These are phyloP conservation scores for Cryoendolithus antarcticus DNA, from an alignment of 2,329 filamentous ascomycete species.

Conservation along the genomic window DNA sequence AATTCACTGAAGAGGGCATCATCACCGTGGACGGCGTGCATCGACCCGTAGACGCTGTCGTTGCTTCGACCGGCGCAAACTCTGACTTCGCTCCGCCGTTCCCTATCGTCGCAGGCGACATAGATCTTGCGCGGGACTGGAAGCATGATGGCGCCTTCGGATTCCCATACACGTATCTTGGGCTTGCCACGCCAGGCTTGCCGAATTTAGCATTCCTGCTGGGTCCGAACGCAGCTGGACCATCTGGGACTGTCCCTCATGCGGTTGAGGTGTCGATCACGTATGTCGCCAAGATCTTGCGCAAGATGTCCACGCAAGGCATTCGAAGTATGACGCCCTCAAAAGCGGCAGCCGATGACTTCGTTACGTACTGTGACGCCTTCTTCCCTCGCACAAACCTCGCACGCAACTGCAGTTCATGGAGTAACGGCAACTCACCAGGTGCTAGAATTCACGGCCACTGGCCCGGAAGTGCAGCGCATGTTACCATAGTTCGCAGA, in stretches of 20 bases:
- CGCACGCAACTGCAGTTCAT: slow-evolving; percentile 52
- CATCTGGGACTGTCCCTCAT: slow-evolving; percentile 51
- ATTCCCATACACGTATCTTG: slow-evolving; percentile 19
- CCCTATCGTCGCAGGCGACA: slow-evolving; percentile 15
- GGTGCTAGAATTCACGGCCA: slow-evolving; percentile 54
- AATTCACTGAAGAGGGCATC: slow-evolving; percentile 28
- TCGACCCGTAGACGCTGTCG: slow-evolving; percentile 29
- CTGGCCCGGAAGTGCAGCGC: slow-evolving; percentile 57
- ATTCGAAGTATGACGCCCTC: slow-evolving; percentile 50
- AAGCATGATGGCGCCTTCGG: slow-evolving; percentile 24
- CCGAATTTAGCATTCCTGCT: slow-evolving; percentile 16
- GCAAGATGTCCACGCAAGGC: slow-evolving; percentile 54
- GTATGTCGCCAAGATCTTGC: slow-evolving; percentile 53
- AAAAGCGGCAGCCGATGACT: slow-evolving; percentile 40
- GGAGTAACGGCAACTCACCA: slow-evolving; percentile 52
- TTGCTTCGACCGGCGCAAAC: slow-evolving; percentile 33
- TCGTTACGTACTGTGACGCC: slow-evolving; percentile 22
- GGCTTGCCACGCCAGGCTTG: slow-evolving; percentile 13
- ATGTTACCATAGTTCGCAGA: slow-evolving; percentile 45
- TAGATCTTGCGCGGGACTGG: slow-evolving; percentile 18
- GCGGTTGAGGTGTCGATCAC: slow-evolving; percentile 52
- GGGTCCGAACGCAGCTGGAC: slow-evolving; percentile 43
- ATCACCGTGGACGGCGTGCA: slow-evolving; percentile 28
- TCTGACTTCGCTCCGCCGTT: slow-evolving; percentile 23
- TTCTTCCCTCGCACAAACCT: slow-evolving; percentile 43